phyloP scores from a whole-genome alignment of 208 protist genomes.

The Crithidia thermophila region DNA sequence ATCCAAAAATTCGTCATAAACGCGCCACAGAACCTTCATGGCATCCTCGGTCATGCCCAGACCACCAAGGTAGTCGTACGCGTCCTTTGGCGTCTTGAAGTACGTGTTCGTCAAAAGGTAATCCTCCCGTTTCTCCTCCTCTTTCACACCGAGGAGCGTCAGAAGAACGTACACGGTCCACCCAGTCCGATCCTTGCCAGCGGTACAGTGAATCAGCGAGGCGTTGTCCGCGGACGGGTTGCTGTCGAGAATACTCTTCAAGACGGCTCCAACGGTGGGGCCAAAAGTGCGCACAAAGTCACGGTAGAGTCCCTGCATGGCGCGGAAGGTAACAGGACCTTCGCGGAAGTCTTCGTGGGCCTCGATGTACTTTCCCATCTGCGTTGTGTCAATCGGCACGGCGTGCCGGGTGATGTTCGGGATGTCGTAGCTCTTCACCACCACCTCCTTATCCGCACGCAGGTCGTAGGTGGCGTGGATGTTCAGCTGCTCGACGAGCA shows the following conservation, averaged over 20 bases:
- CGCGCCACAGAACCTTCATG: slow-evolving; percentile 13
- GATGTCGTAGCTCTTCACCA: slow-evolving; percentile 33
- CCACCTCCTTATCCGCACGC: slow-evolving; percentile 26
- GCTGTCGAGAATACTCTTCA: slow-evolving; percentile 31
- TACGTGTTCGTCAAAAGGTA: slow-evolving; percentile 46
- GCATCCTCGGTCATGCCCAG: slow-evolving; percentile 7
- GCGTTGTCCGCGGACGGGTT: slow-evolving; percentile 27
- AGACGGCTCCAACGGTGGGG: slow-evolving; percentile 21
- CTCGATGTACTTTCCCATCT: slow-evolving; percentile 15
- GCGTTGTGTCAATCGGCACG: slow-evolving; percentile 27
- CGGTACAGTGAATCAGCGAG: slow-evolving; percentile 49
- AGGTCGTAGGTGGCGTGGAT: slow-evolving; percentile 44
- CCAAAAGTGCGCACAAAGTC: slow-evolving; percentile 17
- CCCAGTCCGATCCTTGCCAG: slow-evolving; percentile 53
- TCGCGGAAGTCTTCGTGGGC: slow-evolving; percentile 25
- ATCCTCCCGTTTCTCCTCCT: slow-evolving; percentile 35
- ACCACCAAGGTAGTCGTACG: slow-evolving; percentile 18
- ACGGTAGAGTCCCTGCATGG: slow-evolving; percentile 29
- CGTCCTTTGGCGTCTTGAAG: slow-evolving; percentile 24
- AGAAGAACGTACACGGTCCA: slow-evolving; percentile 34
- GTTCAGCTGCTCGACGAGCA: slow-evolving; percentile 42
- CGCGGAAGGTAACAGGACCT: slow-evolving; percentile 12
- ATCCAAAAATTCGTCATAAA: slow-evolving; percentile 9
- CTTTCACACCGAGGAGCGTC: slow-evolving; percentile 29
- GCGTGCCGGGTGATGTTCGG: slow-evolving; percentile 17